A percentile compares a stretch with the other conserved stretches of the same genome.
Evolutionary conservation across 2,329 filamentous ascomycete genomes (phyloP).

Genomic region (Aspergillus latus): DNA sequence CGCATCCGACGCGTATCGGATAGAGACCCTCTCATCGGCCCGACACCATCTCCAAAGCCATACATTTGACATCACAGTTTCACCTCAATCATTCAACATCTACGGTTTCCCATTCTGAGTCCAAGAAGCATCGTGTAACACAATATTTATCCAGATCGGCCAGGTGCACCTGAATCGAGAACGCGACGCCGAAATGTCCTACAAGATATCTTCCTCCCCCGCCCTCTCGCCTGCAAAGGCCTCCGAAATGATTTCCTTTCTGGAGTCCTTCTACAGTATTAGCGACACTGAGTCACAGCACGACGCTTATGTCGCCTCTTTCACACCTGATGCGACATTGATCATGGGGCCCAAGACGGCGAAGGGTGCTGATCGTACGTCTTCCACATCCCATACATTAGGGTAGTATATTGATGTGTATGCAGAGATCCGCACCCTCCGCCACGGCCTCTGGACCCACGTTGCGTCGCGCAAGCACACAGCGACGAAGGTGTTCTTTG

Average conservation of each 20-base stretch:
- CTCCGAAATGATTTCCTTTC: constrained; percentile 30
- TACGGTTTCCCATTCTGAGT: too few species aligned
- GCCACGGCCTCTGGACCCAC: constrained; percentile 39
- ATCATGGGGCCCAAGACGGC: constrained; percentile 41
- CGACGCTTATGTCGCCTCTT: constrained; percentile 36
- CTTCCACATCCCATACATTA: not conserved
- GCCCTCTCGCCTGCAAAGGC: constrained; percentile 28
- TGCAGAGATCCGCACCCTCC: constrained; percentile 35
- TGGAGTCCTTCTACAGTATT: constrained; percentile 38
- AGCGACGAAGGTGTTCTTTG: constrained; percentile 34
- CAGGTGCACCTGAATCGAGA: not conserved
- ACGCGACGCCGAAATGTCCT: constrained; percentile 29
- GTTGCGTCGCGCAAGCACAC: constrained; percentile 35
- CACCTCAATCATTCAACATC: not conserved
- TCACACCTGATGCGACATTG: constrained; percentile 37
- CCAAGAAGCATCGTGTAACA: too few species aligned
- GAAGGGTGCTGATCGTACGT: constrained; percentile 24
- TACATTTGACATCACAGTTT: constrained; percentile 7
- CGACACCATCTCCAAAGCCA: constrained; percentile 5
- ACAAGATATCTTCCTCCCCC: constrained; percentile 31
- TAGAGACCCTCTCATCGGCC: constrained; percentile 17
- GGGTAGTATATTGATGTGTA: not conserved
- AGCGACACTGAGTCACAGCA: constrained; percentile 38
- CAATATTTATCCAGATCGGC: not conserved
- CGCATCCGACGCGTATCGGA: constrained; percentile 11